Base-by-base conservation (phyloP, 2,329 filamentous ascomycete species). In the Pleomassaria siparia region DNA sequence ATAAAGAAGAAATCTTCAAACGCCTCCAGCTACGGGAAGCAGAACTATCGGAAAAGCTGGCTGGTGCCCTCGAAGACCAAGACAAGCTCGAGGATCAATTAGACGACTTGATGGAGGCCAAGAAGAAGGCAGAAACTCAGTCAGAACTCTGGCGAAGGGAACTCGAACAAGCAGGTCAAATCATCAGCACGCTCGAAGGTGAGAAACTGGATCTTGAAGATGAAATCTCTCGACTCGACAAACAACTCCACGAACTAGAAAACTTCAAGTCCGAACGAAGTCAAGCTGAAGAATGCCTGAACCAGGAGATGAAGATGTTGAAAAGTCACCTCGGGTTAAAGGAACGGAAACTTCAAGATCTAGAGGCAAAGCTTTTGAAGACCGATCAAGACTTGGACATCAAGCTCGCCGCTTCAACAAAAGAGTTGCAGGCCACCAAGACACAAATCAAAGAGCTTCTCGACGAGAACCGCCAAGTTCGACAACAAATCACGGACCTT, bases 1-100 rank as follows among this genome's bases (percentile, higher is more conserved):
- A 99, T 72, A 99, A 99, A 69, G 95, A 99, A 67, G 94, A 99
- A 63, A 99, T 99, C 50, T 99, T 97, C 78, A 95, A 92, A 67
- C 84, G 95, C n/a, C 78, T 99, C 18, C 94, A 96, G 66, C 76
- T 86, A 44, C 87, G 94, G n/a, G 94, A 99, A 72, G 81, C 85
- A 10, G 92, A 99, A 67, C 80, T 99, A 3, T 89, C 87, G 43
- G 95, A 99, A 63, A 96, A 97, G 74, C 81, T 99, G 22, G 83
- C 90, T 29, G 92, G 89, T 30, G 92, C 92, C 24, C 84, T 97
- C 50, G 88, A 95, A 18, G 95, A 99, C 60, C 92, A 97, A 67
- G 92, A 97, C 66, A 86, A 86, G 44, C 80, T 99, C 1, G 94
- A 99, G 70, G 91, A 95, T 54, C 91, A 99, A 67, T 79, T 99